phyloP scores from a whole-genome alignment of 257 asterid species.

The Salvia miltiorrhiza region DNA sequence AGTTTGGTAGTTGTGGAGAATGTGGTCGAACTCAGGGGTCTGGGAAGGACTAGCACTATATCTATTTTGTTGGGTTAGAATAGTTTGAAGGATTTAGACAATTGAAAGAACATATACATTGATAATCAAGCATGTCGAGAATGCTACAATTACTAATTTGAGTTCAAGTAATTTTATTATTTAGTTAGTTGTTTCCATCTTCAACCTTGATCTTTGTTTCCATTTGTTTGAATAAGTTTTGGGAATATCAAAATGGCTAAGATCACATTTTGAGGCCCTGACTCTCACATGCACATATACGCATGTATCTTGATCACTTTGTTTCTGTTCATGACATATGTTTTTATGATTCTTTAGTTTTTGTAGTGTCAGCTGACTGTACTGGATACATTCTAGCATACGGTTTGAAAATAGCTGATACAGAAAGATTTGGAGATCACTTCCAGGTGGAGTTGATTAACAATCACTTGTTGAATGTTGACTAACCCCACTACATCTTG shows the following conservation, averaged over 20 bases:
- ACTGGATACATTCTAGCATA: not conserved
- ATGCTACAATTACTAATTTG: not conserved
- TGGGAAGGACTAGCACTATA: too few relatives aligned
- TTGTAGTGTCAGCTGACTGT: not conserved
- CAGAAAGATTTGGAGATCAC: not conserved
- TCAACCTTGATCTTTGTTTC: not conserved
- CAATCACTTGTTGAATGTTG: not conserved
- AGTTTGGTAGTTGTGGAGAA: too few relatives aligned
- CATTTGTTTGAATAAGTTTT: not conserved
- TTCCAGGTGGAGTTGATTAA: not conserved
- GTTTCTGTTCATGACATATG: not conserved
- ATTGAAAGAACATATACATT: not conserved
- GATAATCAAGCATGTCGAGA: conserved; percentile 8
- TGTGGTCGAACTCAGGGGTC: too few relatives aligned
- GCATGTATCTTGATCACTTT: not conserved
- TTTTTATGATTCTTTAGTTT: not conserved
- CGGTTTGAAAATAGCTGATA: not conserved
- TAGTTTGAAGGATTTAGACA: not conserved
- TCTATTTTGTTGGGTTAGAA: not conserved
- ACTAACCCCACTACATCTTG: not conserved
- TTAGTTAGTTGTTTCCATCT: not conserved
- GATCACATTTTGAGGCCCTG: not conserved
- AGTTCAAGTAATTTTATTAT: not conserved
- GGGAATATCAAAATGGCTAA: not conserved
- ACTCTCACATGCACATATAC: not conserved